Evolutionary conservation across 306 rosid genomes (phyloP), one percentile per base, ranked within the genome.

Genomic region (Quercus bicolor): DNA sequence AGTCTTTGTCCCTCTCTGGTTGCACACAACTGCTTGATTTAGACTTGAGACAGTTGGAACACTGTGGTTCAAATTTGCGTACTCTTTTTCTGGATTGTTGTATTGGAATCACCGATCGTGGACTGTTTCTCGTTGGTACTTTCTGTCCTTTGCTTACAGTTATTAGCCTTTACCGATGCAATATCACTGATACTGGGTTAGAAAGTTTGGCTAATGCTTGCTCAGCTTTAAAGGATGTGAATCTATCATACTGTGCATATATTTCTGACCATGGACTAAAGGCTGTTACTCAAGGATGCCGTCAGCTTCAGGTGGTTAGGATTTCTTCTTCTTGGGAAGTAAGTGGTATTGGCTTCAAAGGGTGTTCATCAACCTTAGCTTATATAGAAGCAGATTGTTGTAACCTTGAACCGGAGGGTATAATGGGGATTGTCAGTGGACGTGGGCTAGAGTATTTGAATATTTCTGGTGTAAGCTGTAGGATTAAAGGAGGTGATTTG

Each of bases 381-480:
- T 78, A 79, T 73, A 79, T 91, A 45, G 92, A 83, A 81, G 92
- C 94, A 2, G 87, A 88, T 34, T 85, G 75, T 4, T 90, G 92
- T 70, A 78, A 78, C 77, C 88, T 88, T 59, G 72, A 29, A 5
- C 86, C 83, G 29, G 83, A 85, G 43, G 92, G 94, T 7, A 80
- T 88, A 31, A 74, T 26, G 8, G 90, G 81, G 57, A 88, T 90
- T 18, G 70, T 90, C 11, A 87, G 88, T 24, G 88, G 91, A 2
- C 86, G 85, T 7, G 89, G 92, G 75, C n/a, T 88, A 68, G 82
- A 86, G 80, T 86, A 84, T 86, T 75, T 91, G 20, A 65, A 84
- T 73, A 28, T 87, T 73, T 87, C 89, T 53, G 62, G 72, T 71
- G 56, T 86, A 75, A 71, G 70, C 13, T 85, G 86, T 87, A 66